Evolutionary conservation across 2,329 filamentous ascomycete species (phyloP).

Genomic region (Diaporthe citriasiana): DNA sequence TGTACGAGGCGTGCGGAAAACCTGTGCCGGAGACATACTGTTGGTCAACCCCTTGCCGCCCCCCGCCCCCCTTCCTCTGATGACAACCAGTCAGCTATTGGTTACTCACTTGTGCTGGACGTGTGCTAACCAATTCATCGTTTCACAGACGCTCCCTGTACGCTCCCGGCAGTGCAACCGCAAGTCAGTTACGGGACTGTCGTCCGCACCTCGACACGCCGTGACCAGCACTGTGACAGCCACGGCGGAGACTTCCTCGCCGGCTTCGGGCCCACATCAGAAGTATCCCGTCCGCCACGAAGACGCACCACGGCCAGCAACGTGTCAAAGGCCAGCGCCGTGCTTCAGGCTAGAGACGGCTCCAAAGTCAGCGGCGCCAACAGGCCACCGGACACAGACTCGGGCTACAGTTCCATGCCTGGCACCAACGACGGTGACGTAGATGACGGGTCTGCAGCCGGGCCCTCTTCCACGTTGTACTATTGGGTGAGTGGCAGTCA

Average conservation of each 20-base stretch:
- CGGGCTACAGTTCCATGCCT: background rate
- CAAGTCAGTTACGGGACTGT: too few relatives aligned
- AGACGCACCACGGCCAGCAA: background rate
- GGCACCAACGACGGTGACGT: background rate
- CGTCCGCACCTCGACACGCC: background rate
- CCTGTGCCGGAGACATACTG: conserved; percentile 10
- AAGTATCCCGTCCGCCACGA: too few relatives aligned
- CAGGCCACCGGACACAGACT: background rate
- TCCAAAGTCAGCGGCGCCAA: background rate
- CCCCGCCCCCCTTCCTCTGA: background rate
- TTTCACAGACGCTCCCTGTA: background rate
- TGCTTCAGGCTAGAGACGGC: background rate
- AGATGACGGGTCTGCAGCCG: too few relatives aligned
- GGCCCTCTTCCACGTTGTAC: too few relatives aligned
- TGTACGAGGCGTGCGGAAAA: conserved; percentile 1
- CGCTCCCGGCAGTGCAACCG: background rate
- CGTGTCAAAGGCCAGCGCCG: background rate
- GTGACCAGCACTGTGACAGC: background rate
- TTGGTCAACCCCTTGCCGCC: background rate
- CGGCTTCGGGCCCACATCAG: background rate
- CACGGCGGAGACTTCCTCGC: background rate
- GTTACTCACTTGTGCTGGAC: background rate
- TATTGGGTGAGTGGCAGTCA: background rate
- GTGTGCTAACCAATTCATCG: background rate
- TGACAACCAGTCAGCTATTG: background rate